Evolutionary conservation across 148 eudicot species (phyloP).

Genomic region (Rhododendron ovatum): DNA sequence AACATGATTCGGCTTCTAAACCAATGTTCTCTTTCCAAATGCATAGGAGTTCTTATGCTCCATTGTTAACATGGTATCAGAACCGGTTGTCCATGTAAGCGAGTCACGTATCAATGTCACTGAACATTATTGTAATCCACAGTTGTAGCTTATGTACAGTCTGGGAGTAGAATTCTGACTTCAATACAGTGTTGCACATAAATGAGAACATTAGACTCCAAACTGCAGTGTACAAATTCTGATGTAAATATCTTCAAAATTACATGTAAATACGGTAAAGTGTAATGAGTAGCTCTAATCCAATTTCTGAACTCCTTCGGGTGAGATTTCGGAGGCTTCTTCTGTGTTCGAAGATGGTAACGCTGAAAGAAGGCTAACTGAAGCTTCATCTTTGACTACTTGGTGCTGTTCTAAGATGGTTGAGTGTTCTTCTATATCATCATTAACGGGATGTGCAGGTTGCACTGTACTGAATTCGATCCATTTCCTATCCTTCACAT

Average conservation of each 20-base stretch:
- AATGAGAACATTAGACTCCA: not conserved
- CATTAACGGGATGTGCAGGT: constrained; percentile 11
- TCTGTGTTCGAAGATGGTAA: constrained; percentile 17
- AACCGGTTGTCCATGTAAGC: not conserved
- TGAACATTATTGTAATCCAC: not conserved
- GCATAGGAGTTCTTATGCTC: not conserved
- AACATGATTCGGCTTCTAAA: not conserved
- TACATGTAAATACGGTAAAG: not conserved
- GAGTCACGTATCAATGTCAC: not conserved
- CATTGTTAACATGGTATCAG: not conserved
- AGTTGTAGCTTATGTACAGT: not conserved
- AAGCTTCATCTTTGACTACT: constrained; percentile 32
- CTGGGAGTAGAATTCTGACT: not conserved
- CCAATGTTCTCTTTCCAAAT: not conserved
- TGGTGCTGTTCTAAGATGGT: constrained; percentile 13
- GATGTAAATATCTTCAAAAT: not conserved
- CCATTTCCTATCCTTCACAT: constrained; percentile 33
- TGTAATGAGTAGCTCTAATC: constrained; percentile 2
- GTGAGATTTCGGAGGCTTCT: constrained; percentile 12
- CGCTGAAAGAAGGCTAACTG: constrained; percentile 33
- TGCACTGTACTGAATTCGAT: constrained; percentile 16
- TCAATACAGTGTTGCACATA: not conserved
- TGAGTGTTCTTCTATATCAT: constrained; percentile 27
- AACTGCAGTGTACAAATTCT: not conserved
- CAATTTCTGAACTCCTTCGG: constrained; percentile 13